Conservation (phyloP, 2,329 filamentous ascomycete genomes). For the Colletotrichum phormii region DNA sequence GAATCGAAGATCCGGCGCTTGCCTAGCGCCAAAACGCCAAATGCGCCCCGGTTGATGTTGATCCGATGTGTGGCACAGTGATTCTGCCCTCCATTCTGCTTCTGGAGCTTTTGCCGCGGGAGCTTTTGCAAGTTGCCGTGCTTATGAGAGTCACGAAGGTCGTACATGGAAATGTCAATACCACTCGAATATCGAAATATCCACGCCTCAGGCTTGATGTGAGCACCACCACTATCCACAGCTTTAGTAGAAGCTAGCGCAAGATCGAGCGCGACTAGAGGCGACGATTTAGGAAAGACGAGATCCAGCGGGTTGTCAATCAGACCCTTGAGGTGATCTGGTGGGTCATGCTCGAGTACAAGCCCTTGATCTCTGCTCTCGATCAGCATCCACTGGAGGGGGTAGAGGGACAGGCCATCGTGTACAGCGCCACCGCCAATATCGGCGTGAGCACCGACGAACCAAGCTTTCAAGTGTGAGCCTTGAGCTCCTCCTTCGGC, state of each 20-base stretch:
- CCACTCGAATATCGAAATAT: constrained; percentile 19
- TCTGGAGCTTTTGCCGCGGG: constrained; percentile 5
- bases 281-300: not conserved
- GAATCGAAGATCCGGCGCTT: not conserved
- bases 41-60: not conserved
- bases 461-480: constrained; percentile 52
- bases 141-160: constrained; percentile 11
- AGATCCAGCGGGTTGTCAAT: constrained; percentile 37
- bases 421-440: constrained; percentile 49
- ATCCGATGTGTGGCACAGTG: constrained; percentile 1
- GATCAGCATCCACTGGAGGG: constrained; percentile 55
- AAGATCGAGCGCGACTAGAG: too few species aligned
- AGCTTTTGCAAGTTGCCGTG: constrained; percentile 23
- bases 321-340: not conserved
- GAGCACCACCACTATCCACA: too few species aligned
- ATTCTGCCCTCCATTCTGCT: not conserved
- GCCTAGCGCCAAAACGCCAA: not conserved
- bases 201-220: constrained; percentile 2
- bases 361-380: constrained; percentile 48
- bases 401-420: constrained; percentile 53
- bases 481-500: too few species aligned
- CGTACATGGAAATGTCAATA: constrained; percentile 15
- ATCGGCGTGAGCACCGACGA: constrained; percentile 51
- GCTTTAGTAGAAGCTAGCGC: too few species aligned
- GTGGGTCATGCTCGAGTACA: constrained; percentile 38